These are phyloP conservation scores for Cladorrhinum samala DNA, from an alignment of 495 filamentous ascomycete species.

Conservation along the genomic window DNA sequence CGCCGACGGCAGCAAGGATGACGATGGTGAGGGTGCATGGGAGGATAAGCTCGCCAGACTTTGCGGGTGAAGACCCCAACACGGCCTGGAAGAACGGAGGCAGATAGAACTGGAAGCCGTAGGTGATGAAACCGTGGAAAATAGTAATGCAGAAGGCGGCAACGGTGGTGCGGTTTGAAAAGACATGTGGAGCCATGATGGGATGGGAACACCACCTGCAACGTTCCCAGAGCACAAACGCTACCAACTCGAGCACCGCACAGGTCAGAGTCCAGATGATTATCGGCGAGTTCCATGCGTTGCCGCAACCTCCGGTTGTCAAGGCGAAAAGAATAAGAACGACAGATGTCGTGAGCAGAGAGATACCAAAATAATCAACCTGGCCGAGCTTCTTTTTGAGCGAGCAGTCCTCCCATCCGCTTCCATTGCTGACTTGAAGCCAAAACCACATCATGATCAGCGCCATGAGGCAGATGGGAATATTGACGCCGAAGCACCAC, in stretches of 20 bases:
- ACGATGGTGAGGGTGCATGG: slow-evolving; percentile 40
- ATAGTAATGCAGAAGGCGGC: slow-evolving; percentile 23
- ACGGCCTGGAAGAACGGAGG: slow-evolving; percentile 47
- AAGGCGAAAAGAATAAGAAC: slow-evolving; percentile 30
- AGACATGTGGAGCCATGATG: slow-evolving; percentile 30
- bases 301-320: slow-evolving; percentile 23
- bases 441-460: slow-evolving; percentile 26
- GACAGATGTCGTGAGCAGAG: slow-evolving; percentile 25
- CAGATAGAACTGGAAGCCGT: slow-evolving; percentile 42
- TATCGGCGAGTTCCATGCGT: slow-evolving; percentile 20
- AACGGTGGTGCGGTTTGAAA: slow-evolving; percentile 31
- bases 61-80: slow-evolving; percentile 24
- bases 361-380: slow-evolving; percentile 28
- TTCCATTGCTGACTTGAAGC: slow-evolving; percentile 22
- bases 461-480: slow-evolving; percentile 20
- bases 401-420: background rate
- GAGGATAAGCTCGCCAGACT: slow-evolving; percentile 40
- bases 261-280: slow-evolving; percentile 16
- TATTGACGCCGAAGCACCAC: slow-evolving; percentile 27
- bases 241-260: slow-evolving; percentile 17
- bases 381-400: slow-evolving; percentile 11
- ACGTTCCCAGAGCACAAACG: slow-evolving; percentile 25
- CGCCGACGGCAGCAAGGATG: slow-evolving; percentile 29
- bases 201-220: slow-evolving; percentile 22
- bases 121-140: slow-evolving; percentile 26